Evolutionary conservation across 352 stramenopile species (phyloP), one percentile per base, ranked within the genome.

Genomic region (Phytophthora lateralis): DNA sequence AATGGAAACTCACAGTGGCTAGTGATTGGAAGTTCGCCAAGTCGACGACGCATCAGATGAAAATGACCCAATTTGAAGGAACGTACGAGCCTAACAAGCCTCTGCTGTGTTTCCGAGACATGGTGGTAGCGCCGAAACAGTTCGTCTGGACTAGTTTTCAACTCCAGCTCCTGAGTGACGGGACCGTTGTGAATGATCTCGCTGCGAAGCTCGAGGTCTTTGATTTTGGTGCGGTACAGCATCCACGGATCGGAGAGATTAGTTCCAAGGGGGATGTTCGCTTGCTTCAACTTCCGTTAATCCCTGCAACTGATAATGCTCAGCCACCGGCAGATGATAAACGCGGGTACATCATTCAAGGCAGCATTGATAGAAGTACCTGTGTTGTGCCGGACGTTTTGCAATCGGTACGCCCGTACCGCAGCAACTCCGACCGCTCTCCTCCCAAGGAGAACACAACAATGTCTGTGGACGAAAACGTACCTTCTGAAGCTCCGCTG

Each of bases 31-130:
- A 64, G 18, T 87, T 85, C 43, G 66, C 63, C 17, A 67, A 76
- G 24, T 59, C 69, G 1, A 71, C 67, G 8, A 66, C 71, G 8
- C 69, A 80, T 39, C 49, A 63, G 26, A 80, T 77, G 48, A 75
- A 68, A 45, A 37, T 76, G 18, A 90, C 71, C 3, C 55, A 48
- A 1, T 93, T 90, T 38, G 69, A 62, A 29, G 82, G 76, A 1
- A 27, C 42, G 0, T 94, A 90, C 49, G 76, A 73, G 26, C 75
- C 85, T 17, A 94, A 94, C 66, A 87, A 88, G 15, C 66, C 78
- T 0, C 59, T 91, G 29, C 29, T 88, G 4, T 80, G 75, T 27
- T 86, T 94, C 18, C 82, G 85, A 41, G 85, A 94, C 51, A 68
- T 90, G 4, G 14, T 90, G 24, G 58, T 69, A 1, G 58, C 71